Base-by-base conservation (phyloP, 2,329 filamentous ascomycete genomes). In the Phaeosphaeriaceae sp. region DNA sequence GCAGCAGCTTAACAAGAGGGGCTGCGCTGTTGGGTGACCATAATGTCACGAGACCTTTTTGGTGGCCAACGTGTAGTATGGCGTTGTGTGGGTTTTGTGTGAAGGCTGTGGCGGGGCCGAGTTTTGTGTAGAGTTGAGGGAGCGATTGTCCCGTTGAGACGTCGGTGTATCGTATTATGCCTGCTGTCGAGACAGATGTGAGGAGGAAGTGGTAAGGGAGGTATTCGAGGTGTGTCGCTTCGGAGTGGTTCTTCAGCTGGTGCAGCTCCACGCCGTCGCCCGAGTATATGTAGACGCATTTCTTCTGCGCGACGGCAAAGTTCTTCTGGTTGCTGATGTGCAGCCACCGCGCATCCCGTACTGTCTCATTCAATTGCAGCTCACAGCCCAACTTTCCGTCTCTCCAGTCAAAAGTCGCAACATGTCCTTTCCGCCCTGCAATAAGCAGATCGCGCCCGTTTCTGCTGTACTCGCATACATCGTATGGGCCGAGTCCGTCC, bases 271-370 rank as follows among this genome's bases (percentile, higher is more conserved):
- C 91, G 52, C 95, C 95, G 56, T 92, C 87, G 57, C 88, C 85
- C 72, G 97, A 95, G 82, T 99, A 99, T 65, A 99, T 97, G 81
- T 97, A 99, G 64, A 95, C 92, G 68, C 95, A 91, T 80, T 94
- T 95, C 84, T 97, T 97, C 80, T 99, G 94, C 47, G 95, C 93
- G 13, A 97, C 93, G 0, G 94, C 94, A 79, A 98, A 97, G 79
- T 88, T 91, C 75, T 97, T 93, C 77, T 95, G 94, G 77, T 97
- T 97, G 63, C 69, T 71, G 22, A 65, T 62, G 80, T 97, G 93
- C 70, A 98, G 84, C 91, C 93, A 99, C 74, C 89, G 90, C 24
- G 91, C 90, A 79, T 97, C 94, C 53, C 94, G 85, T 13, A 98
- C 86, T 0, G 93, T 98, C 82, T 99, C 95, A 52, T 89, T 88